Conservation (phyloP, 257 asterid genomes). For the Paulownia fortunei region DNA sequence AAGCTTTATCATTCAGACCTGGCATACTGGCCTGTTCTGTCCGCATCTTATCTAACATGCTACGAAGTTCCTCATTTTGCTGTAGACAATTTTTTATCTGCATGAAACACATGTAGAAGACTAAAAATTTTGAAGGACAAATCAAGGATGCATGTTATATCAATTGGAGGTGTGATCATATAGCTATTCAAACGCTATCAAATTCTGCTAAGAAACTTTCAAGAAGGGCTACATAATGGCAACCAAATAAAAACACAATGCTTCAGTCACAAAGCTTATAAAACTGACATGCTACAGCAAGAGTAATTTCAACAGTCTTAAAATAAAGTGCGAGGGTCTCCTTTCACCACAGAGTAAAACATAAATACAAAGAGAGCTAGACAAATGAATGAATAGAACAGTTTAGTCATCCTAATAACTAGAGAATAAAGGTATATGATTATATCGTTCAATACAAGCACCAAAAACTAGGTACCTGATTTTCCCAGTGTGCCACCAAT, state of each 20-base stretch:
- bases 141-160: neutral
- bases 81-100: conserved; percentile 83
- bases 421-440: conserved; percentile 10
- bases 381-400: neutral
- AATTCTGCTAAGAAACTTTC: neutral
- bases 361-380: neutral
- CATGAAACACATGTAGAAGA: conserved; percentile 28
- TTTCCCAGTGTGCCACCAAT: conserved; percentile 80
- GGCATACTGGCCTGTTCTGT: conserved; percentile 56
- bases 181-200: conserved; percentile 3
- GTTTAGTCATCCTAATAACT: conserved; percentile 15
- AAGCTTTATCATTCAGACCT: conserved; percentile 42
- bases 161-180: neutral
- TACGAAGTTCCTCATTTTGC: conserved; percentile 89
- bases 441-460: conserved; percentile 1
- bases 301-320: neutral
- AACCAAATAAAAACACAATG: neutral
- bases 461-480: conserved; percentile 61
- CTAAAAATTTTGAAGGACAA: neutral
- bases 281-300: neutral
- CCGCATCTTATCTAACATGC: conserved; percentile 68
- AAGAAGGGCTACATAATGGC: neutral
- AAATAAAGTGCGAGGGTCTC: neutral
- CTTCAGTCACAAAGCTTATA: neutral
- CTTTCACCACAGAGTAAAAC: conserved; percentile 8